Evolutionary conservation across 192 early-diverging fungal genomes (phyloP).

Genomic region (Backusella psychrophila): DNA sequence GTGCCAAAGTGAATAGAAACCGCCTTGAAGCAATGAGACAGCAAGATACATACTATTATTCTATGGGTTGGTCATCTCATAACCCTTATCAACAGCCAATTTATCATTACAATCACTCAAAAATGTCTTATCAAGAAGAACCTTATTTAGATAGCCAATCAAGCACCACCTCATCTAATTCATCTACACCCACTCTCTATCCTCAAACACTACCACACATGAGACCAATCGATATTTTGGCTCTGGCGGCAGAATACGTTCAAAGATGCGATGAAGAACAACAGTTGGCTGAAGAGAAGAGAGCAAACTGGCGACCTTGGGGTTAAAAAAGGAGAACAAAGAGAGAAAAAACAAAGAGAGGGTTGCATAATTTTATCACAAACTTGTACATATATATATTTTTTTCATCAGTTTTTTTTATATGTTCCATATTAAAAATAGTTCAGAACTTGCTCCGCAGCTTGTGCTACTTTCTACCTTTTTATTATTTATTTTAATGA

Average conservation of each 20-base stretch:
- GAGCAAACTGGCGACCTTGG: constrained; percentile 17
- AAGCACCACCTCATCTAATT: constrained; percentile 5
- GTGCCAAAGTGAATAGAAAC: constrained; percentile 75
- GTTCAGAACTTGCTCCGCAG: background rate
- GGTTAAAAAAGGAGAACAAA: constrained; percentile 4
- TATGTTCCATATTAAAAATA: background rate
- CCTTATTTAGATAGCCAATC: constrained; percentile 5
- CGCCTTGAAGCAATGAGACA: background rate
- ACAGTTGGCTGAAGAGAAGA: background rate
- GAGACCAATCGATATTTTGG: constrained; percentile 32
- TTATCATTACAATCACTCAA: background rate
- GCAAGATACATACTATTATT: constrained; percentile 7
- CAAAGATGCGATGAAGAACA: constrained; percentile 33
- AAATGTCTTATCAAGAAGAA: background rate
- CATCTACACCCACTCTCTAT: constrained; percentile 3
- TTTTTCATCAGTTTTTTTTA: background rate
- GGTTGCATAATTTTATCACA: background rate
- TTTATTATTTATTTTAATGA: background rate
- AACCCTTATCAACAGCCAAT: background rate
- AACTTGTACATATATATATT: constrained; percentile 2
- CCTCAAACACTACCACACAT: constrained; percentile 13
- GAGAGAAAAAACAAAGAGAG: background rate
- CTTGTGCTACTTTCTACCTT: background rate
- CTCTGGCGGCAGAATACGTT: constrained; percentile 36
- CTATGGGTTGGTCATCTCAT: background rate